Base-by-base conservation (phyloP, 305 asterid genomes). In the Vinca major region DNA sequence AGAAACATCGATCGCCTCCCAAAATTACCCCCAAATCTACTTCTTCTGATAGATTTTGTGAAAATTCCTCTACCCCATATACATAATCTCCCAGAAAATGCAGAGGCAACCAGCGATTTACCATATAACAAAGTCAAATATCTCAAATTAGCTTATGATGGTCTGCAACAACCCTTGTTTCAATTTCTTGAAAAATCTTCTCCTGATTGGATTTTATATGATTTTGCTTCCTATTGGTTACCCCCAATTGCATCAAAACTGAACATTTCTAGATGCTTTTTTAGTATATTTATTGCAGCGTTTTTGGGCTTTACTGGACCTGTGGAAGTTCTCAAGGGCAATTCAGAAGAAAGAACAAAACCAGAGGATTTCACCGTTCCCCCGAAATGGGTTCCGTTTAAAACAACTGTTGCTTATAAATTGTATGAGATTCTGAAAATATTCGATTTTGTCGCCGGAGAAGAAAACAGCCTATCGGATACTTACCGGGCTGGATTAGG, bases 161-260 rank as follows among this genome's bases (percentile, higher is more conserved):
- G 33, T 26, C 33, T 26, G 0, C 33, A 26, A 1, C 33, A 26
- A 26, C 33, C 33, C 33, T 26, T 26, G 33, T 26, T 26, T 43
- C 67, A 75, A 47, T 81, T 84, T 74, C 63, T 84, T 12, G 66
- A 78, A 26, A 71, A 71, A 3, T 53, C 80, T 49, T 41, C 36
- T 0, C 84, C 83, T 0, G 89, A 86, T 62, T 84, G 84, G 82
- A 71, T 86, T 53, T 49, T 83, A 43, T 69, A 20, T 26, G 86
- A 82, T 62, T 82, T 82, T 20, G 62, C 58, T 20, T 57, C 85
- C 0, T 62, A 65, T 26, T 84, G 91, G 91, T 12, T 84, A 11
- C 84, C 82, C 10, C 76, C 83, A 0, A 2, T 79, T 49, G 76
- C 84, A 4, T 20, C 74, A 52, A 72, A 72, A 2, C 76, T 76